Conservation (phyloP, 257 asterid species). For the Nicotiana knightiana region DNA sequence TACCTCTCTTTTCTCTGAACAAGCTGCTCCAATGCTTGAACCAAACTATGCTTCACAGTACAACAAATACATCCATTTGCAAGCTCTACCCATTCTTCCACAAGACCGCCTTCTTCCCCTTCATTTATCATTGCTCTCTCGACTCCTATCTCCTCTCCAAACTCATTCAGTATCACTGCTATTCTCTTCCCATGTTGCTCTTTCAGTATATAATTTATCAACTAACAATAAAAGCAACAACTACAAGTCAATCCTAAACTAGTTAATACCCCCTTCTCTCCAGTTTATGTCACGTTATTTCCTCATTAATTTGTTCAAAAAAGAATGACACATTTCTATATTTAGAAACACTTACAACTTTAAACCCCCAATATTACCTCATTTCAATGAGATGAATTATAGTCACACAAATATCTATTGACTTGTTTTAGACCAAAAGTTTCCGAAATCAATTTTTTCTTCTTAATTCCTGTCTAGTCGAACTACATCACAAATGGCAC, state of each 20-base stretch:
- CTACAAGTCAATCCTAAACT: background rate
- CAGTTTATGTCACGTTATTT: background rate
- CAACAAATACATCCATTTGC: constrained; percentile 97
- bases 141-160: constrained; percentile 95
- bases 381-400: no score
- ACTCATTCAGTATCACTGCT: constrained; percentile 91
- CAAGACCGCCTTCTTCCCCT: constrained; percentile 88
- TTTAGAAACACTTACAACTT: no score
- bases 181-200: constrained; percentile 82
- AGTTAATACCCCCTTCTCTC: background rate
- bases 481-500: no score
- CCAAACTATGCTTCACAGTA: constrained; percentile 94
- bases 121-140: constrained; percentile 98
- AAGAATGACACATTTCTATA: no score
- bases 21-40: constrained; percentile 97
- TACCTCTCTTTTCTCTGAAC: constrained; percentile 95
- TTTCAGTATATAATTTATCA: constrained; percentile 74
- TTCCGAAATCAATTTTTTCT: no score
- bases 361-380: no score
- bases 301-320: no score
- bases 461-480: no score
- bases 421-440: no score
- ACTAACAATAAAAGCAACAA: constrained; percentile 22
- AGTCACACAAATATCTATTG: no score
- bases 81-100: constrained; percentile 99